Conservation (phyloP, 345 rosid species). For the Arabis hirsuta region DNA sequence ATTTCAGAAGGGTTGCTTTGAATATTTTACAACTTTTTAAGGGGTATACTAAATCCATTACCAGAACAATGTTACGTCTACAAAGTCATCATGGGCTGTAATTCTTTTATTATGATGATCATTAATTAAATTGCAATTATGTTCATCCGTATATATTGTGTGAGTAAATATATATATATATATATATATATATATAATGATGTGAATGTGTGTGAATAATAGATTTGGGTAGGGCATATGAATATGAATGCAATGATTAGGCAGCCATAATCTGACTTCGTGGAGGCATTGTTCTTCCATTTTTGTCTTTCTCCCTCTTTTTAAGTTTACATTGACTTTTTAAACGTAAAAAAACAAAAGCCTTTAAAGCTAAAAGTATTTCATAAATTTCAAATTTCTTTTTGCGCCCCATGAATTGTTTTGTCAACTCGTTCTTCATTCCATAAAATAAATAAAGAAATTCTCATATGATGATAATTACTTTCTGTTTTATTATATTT, state of each 20-base stretch:
- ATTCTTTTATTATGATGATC: constrained; percentile 21
- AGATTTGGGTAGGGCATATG: constrained; percentile 44
- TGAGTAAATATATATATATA: not conserved
- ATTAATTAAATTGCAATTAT: constrained; percentile 32
- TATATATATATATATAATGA: constrained; percentile 14
- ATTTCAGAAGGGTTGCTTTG: not conserved
- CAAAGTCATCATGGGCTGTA: constrained; percentile 28
- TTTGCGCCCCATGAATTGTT: constrained; percentile 18
- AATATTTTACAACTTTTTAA: not conserved
- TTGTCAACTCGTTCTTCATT: constrained; percentile 27
- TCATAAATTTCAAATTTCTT: constrained; percentile 13
- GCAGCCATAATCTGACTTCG: constrained; percentile 50
- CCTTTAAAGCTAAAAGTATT: constrained; percentile 29
- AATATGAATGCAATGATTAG: constrained; percentile 45
- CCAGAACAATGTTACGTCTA: constrained; percentile 22
- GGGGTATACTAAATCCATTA: not conserved
- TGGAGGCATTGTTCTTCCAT: constrained; percentile 46
- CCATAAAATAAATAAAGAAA: not conserved
- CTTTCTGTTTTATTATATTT: not conserved
- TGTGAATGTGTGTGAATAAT: constrained; percentile 30
- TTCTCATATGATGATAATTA: not conserved
- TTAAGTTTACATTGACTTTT: constrained; percentile 47
- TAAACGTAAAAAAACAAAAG: constrained; percentile 32
- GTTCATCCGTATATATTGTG: not conserved
- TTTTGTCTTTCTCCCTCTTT: constrained; percentile 42